Evolutionary conservation across 768 basidiomycete species (phyloP).

Genomic region (Boletus subparvulus): DNA sequence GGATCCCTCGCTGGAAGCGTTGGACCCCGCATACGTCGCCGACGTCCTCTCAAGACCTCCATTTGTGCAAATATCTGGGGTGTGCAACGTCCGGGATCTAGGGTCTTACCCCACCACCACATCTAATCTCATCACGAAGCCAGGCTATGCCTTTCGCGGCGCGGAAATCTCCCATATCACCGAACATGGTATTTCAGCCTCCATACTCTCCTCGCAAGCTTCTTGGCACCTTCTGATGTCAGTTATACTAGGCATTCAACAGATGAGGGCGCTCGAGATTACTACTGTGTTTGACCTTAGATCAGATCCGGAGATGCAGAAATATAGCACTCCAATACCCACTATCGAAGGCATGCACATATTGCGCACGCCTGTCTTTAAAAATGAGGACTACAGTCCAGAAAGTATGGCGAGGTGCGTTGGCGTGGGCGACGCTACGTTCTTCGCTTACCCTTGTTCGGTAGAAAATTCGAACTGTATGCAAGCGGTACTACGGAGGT

Average conservation of each 20-base stretch:
- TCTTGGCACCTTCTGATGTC: not conserved
- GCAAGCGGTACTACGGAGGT: conserved; percentile 82
- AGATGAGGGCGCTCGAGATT: conserved; percentile 61
- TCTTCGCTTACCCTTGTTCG: conserved; percentile 9
- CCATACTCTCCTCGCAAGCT: not conserved
- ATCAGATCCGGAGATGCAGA: conserved; percentile 75
- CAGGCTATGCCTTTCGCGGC: conserved; percentile 59
- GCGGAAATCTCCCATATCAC: conserved; percentile 74
- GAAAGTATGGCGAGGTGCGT: conserved; percentile 83
- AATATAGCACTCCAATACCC: conserved; percentile 67
- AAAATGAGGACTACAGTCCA: conserved; percentile 77
- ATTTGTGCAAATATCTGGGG: conserved; percentile 69
- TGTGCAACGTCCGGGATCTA: conserved; percentile 73
- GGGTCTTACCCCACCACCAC: conserved; percentile 56
- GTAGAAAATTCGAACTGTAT: conserved; percentile 54
- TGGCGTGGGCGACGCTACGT: conserved; percentile 20
- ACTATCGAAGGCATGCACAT: conserved; percentile 62
- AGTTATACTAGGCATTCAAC: conserved; percentile 48
- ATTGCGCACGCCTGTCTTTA: conserved; percentile 60
- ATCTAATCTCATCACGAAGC: conserved; percentile 54
- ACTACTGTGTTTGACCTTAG: conserved; percentile 73
- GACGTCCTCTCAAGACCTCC: conserved; percentile 66
- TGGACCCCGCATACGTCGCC: conserved; percentile 65
- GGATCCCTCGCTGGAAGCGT: conserved; percentile 48
- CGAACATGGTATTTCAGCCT: conserved; percentile 53